These are phyloP conservation scores for Tetrapisispora taiwanensis DNA, from an alignment of 805 yeast species.

Conservation along the genomic window DNA sequence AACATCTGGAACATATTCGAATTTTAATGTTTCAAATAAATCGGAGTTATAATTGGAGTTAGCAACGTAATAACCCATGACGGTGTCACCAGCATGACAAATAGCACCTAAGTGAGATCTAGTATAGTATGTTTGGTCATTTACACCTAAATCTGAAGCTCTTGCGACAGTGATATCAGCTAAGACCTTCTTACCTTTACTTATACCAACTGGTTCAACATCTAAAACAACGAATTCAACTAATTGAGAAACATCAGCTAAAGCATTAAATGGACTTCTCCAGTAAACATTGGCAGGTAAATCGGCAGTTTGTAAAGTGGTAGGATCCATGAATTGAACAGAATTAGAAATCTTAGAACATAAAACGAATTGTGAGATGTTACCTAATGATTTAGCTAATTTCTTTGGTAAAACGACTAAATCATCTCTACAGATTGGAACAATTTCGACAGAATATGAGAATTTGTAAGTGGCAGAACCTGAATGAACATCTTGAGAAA, in stretches of 20 bases:
- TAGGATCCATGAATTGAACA: slow-evolving; percentile 80
- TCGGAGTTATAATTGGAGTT: slow-evolving; percentile 86
- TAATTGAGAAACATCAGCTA: slow-evolving; percentile 66
- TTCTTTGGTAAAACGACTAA: slow-evolving; percentile 83
- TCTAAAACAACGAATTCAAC: slow-evolving; percentile 85
- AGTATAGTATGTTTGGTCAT: slow-evolving; percentile 72
- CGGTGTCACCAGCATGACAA: slow-evolving; percentile 94
- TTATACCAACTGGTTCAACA: slow-evolving; percentile 81
- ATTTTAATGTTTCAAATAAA: slow-evolving; percentile 60
- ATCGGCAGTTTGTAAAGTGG: slow-evolving; percentile 68
- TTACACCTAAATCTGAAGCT: slow-evolving; percentile 76
- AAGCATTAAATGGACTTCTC: slow-evolving; percentile 69
- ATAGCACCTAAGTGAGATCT: slow-evolving; percentile 91
- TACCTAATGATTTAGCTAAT: slow-evolving; percentile 74
- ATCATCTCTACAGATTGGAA: slow-evolving; percentile 95
- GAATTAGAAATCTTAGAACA: slow-evolving; percentile 79
- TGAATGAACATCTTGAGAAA: slow-evolving; percentile 85
- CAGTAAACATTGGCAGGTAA: slow-evolving; percentile 62
- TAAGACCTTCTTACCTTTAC: slow-evolving; percentile 64
- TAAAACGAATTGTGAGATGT: slow-evolving; percentile 67
- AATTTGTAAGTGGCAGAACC: slow-evolving; percentile 84
- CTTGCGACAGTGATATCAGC: slow-evolving; percentile 93
- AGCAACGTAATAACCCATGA: slow-evolving; percentile 76
- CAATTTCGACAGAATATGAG: slow-evolving; percentile 85
- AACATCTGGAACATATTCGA: slow-evolving; percentile 69